Evolutionary conservation across 192 early-diverging fungal species (phyloP).

Genomic region (Spizellomyces sp.): DNA sequence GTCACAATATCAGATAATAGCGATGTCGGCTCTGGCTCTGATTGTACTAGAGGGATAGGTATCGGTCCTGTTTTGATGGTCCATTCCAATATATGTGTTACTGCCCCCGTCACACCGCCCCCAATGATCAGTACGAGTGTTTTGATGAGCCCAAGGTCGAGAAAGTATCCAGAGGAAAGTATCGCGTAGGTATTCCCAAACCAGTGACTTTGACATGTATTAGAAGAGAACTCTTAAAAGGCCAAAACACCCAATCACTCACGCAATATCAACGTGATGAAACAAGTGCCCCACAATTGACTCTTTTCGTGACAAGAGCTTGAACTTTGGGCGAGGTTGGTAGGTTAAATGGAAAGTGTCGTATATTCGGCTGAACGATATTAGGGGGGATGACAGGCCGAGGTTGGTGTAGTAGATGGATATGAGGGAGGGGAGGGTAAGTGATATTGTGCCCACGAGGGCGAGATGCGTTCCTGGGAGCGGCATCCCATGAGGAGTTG

Average conservation of each 20-base stretch:
- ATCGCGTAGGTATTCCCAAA: conserved; percentile 10
- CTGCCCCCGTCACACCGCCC: neutral
- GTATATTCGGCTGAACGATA: neutral
- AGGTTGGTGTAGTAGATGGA: conserved; percentile 2
- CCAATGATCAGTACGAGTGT: conserved; percentile 1
- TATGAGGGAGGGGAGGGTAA: conserved; percentile 7
- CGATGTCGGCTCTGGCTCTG: neutral
- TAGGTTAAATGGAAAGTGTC: neutral
- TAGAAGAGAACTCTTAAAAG: neutral
- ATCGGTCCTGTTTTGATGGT: neutral
- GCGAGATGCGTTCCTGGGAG: neutral
- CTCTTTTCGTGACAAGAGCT: neutral
- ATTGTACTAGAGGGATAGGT: too few species aligned
- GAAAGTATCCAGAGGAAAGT: neutral
- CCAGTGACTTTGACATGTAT: neutral
- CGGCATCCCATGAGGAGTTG: neutral
- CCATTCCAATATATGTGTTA: neutral
- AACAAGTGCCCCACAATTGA: neutral
- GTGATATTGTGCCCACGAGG: neutral
- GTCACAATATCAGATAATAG: neutral
- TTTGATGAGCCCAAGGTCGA: neutral
- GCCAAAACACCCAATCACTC: neutral
- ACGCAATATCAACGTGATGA: conserved; percentile 2
- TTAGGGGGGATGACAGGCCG: neutral
- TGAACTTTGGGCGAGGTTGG: neutral